Evolutionary conservation across 2,329 filamentous ascomycete species (phyloP).

Genomic region (Sclerotinia nivalis): DNA sequence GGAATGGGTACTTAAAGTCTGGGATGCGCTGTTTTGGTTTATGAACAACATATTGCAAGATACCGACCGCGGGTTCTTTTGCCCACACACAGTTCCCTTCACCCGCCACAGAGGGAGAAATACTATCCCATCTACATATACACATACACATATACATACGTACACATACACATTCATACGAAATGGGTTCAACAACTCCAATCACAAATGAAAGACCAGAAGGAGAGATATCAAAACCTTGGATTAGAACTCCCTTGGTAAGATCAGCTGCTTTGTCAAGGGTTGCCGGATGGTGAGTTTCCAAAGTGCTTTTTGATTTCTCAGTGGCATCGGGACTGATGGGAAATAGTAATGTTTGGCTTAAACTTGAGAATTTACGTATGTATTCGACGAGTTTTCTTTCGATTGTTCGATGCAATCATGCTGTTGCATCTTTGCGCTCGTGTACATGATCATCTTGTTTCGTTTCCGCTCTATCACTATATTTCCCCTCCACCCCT

Average conservation of each 20-base stretch:
- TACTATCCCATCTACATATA: background rate
- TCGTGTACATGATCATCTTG: slow-evolving; percentile 51
- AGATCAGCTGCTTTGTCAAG: slow-evolving; percentile 34
- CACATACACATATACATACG: background rate
- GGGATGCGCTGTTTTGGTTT: too few species aligned
- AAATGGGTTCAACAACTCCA: slow-evolving; percentile 16
- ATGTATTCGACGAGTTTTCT: background rate
- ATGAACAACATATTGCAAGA: too few species aligned
- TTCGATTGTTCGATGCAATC: background rate
- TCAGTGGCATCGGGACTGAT: slow-evolving; percentile 3
- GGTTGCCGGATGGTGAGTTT: slow-evolving; percentile 36
- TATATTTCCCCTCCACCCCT: background rate
- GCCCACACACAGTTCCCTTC: too few species aligned
- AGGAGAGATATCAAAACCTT: slow-evolving; percentile 26
- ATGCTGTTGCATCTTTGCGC: background rate
- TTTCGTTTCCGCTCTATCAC: too few species aligned
- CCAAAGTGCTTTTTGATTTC: background rate
- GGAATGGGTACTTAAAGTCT: too few species aligned
- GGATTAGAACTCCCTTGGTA: slow-evolving; percentile 36
- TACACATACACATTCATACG: background rate
- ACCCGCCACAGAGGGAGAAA: background rate
- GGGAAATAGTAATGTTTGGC: slow-evolving; percentile 59
- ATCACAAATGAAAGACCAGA: background rate
- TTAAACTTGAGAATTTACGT: slow-evolving; percentile 69
- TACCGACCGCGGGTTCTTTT: background rate